Evolutionary conservation across 2,329 filamentous ascomycete species (phyloP), one percentile per base, ranked within the genome.

Genomic region (Sclerotinia subarctica): DNA sequence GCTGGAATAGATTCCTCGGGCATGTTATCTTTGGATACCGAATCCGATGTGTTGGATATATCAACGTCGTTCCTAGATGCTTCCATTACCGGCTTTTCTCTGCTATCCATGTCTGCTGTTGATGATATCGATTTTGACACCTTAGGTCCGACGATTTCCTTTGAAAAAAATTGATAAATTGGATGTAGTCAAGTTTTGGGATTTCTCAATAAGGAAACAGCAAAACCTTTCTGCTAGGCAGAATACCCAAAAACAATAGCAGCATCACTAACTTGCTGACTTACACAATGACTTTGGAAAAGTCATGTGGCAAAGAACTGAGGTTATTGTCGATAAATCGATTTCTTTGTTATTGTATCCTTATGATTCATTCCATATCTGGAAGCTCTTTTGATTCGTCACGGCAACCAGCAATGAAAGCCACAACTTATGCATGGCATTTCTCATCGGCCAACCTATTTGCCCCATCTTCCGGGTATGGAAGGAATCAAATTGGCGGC

Each of bases 301-400:
- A 38, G 29, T 21, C 21, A 51, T 38, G 29, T 51, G 58, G 44
- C 29, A 24, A 51, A 59, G 24, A 46, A 51, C 26, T 38, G 46
- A 51, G 8, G 44, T 38, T 62, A 26, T 51, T 35, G 44, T 38
- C 46, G 13, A 62, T 51, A 49, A 17, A 62, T 19, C 10, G 29
- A 49, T 35, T 62, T 62, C 46, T 62, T 62, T 49, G 46, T 60
- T 51, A 38, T 38, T 29, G 29, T 13, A 51, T 49, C 26, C 44
- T 13, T 51, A 49, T 62, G 44, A 60, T 62, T 62, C 58, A 35
- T 49, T 13, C 13, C 21, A 26, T 47, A 24, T 38, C 44, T 15
- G 7, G 11, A 49, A 35, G 29, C 29, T 38, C 46, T n/a, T 62
- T 62, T 62, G 46, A 62, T 62, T 62, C 58, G 58, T 21, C 58